These are phyloP conservation scores for Tephrocybe rancida DNA, from an alignment of 768 basidiomycete species.

Conservation along the genomic window DNA sequence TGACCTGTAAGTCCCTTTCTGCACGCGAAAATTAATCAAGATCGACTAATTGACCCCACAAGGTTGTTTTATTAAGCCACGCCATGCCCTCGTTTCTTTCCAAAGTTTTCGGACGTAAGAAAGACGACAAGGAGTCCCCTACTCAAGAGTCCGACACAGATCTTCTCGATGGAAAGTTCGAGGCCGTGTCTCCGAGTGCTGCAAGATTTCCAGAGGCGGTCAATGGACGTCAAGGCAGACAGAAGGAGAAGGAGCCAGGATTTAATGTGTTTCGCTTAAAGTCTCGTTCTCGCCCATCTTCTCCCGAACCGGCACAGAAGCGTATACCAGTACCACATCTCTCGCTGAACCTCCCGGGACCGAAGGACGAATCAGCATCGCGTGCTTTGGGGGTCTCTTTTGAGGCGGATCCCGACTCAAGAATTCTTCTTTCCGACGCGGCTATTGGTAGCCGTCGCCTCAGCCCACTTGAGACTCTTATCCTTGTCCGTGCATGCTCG, in stretches of 20 bases:
- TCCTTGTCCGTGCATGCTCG: slow-evolving; percentile 70
- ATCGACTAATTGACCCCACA: slow-evolving; percentile 1
- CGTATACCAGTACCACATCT: slow-evolving; percentile 52
- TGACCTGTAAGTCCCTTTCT: slow-evolving; percentile 10
- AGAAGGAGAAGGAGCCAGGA: slow-evolving; percentile 41
- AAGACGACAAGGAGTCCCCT: slow-evolving; percentile 51
- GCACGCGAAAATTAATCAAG: slow-evolving; percentile 3
- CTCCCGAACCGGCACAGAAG: slow-evolving; percentile 37
- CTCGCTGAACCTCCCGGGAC: slow-evolving; percentile 60
- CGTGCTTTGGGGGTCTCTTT: slow-evolving; percentile 59
- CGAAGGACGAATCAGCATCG: slow-evolving; percentile 48
- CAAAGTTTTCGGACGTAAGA: slow-evolving; percentile 79
- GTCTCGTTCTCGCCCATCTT: slow-evolving; percentile 44
- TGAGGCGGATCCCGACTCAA: slow-evolving; percentile 57
- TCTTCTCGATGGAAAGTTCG: slow-evolving; percentile 75
- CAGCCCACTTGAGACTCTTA: slow-evolving; percentile 62
- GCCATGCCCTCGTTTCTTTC: slow-evolving; percentile 71
- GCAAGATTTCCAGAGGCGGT: slow-evolving; percentile 39
- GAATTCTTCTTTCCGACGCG: slow-evolving; percentile 49
- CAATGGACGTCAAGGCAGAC: slow-evolving; percentile 34
- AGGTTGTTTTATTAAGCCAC: slow-evolving; percentile 27
- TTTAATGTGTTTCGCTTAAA: slow-evolving; percentile 56
- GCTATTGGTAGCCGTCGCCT: slow-evolving; percentile 60
- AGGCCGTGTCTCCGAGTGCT: slow-evolving; percentile 59
- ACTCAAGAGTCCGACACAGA: slow-evolving; percentile 37